phyloP scores from a whole-genome alignment of 1,284 basidiomycete species.

The Veloporphyrellus conicus region DNA sequence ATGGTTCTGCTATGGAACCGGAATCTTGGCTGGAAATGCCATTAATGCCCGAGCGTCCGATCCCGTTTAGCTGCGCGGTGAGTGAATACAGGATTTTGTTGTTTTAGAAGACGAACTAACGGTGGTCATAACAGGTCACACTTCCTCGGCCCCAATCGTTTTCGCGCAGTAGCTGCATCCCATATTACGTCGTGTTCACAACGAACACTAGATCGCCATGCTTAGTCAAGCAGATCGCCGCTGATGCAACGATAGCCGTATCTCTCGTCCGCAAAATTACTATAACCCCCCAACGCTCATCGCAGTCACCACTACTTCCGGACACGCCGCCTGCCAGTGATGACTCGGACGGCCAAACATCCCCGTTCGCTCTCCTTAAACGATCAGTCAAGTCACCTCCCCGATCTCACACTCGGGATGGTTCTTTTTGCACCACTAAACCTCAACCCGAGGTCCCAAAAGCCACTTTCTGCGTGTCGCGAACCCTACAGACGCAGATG shows the following conservation, averaged over 20 bases:
- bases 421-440: constrained; percentile 34
- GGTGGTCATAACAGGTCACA: constrained; percentile 45
- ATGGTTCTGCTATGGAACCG: constrained; percentile 41
- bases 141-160: constrained; percentile 57
- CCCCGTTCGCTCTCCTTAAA: constrained; percentile 38
- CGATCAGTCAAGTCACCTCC: constrained; percentile 39
- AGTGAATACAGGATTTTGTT: constrained; percentile 14
- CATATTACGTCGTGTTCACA: constrained; percentile 68
- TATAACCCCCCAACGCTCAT: constrained; percentile 38
- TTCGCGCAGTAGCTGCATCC: constrained; percentile 52
- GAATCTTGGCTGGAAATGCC: constrained; percentile 66
- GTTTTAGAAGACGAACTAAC: constrained; percentile 6
- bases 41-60: constrained; percentile 53
- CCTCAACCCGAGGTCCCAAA: constrained; percentile 45
- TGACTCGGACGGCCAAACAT: constrained; percentile 38
- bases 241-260: constrained; percentile 64
- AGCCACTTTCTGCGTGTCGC: constrained; percentile 44
- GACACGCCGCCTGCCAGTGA: constrained; percentile 49
- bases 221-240: constrained; percentile 58
- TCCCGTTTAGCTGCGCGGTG: constrained; percentile 64
- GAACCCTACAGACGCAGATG: constrained; percentile 50
- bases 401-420: constrained; percentile 26
- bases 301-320: constrained; percentile 41
- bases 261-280: constrained; percentile 56
- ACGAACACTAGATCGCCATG: constrained; percentile 51